Evolutionary conservation across 345 rosid species (phyloP), one percentile per base, ranked within the genome.

Genomic region (Eucalyptus globulus): DNA sequence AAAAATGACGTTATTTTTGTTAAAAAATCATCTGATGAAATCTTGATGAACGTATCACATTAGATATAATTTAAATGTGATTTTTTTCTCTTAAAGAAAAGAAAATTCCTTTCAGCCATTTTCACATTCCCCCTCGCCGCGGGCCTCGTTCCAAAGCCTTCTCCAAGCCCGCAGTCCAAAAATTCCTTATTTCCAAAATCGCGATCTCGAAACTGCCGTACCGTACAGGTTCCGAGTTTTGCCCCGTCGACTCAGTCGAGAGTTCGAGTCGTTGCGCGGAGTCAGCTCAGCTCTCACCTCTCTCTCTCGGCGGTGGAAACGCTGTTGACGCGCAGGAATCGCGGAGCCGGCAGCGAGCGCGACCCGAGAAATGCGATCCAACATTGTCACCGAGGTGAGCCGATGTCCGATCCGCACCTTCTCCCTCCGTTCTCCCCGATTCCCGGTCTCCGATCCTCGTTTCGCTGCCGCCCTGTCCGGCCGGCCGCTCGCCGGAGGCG

Each of bases 381-480:
- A 92, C 91, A 91, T 94, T 91, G 94, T 94, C 58, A 90, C 94
- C 72, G 94, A 94, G 95, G 95, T 94, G 88, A 89, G 91, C 88
- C 54, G 51, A 49, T 29, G 88, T 49, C 87, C 90, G 81, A 45
- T 88, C 89, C 40, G 65, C 81, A 34, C 17, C 34, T 31, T 9
- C 62, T 31, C 88, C 80, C 89, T 86, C 72, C 87, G 37, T 80
- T 54, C 88, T 9, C 49, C n/a, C 76, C 44, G 49, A 56, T 85
- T 14, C 44, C 31, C 49, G 54, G 37, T 87, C 56, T 6, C 4
- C 26, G 44, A 9, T 34, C 37, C 47, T 14, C 29, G 15, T 43
- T 6, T 13, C 47, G 22, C 26, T 2, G 43, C 12, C 26, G 45
- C 45, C 13, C 12, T 24, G 62, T 56, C 62, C 5, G 2, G 47